These are phyloP conservation scores for Polygonum maritimum DNA, from an alignment of 148 eudicot genomes.

Conservation along the genomic window DNA sequence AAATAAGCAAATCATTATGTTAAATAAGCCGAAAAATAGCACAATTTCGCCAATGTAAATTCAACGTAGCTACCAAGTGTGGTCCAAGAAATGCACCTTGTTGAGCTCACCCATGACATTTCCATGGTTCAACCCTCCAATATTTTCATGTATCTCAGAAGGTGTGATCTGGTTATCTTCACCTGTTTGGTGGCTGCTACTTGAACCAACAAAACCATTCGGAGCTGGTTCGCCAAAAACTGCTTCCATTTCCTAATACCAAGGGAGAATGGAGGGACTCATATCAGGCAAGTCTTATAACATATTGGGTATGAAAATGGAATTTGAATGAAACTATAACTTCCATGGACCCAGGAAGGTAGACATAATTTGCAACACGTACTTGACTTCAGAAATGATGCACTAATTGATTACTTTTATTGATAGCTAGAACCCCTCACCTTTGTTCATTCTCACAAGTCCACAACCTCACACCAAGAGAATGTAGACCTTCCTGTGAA, in stretches of 20 bases:
- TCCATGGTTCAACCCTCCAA: constrained; percentile 37
- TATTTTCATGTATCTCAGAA: constrained; percentile 16
- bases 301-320: not conserved
- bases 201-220: constrained; percentile 40
- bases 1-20: not conserved
- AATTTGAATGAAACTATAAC: too few species aligned
- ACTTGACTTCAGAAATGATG: too few species aligned
- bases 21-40: too few species aligned
- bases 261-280: not conserved
- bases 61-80: not conserved
- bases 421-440: not conserved
- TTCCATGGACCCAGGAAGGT: not conserved
- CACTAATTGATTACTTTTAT: not conserved
- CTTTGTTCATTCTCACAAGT: too few species aligned
- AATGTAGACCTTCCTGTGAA: not conserved
- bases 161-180: constrained; percentile 29
- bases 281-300: not conserved
- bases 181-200: constrained; percentile 14
- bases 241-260: constrained; percentile 65
- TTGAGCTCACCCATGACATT: constrained; percentile 50
- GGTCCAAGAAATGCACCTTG: constrained; percentile 30
- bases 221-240: constrained; percentile 64
- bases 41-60: not conserved
- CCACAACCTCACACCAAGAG: too few species aligned
- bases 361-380: too few species aligned